These are phyloP conservation scores for Apiospora saccharicola DNA, from an alignment of 2,329 filamentous ascomycete genomes.

Conservation along the genomic window DNA sequence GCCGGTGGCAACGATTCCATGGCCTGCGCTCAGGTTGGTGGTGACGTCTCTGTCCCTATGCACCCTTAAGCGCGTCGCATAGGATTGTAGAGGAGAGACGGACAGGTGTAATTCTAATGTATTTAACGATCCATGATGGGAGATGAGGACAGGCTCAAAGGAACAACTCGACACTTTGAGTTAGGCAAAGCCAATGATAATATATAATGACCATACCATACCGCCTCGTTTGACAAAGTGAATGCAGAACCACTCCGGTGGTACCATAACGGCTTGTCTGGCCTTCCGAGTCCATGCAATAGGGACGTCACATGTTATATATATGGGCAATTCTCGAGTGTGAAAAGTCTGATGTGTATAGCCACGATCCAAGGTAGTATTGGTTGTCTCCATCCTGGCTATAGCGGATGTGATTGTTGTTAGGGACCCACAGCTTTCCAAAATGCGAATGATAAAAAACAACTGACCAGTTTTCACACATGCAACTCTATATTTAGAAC, in stretches of 20 bases:
- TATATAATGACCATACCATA: neutral
- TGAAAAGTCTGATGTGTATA: too few species aligned
- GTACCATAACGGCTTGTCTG: neutral
- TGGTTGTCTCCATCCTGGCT: neutral
- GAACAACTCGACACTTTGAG: constrained; percentile 42
- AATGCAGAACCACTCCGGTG: neutral
- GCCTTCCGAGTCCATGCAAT: neutral
- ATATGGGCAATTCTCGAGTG: neutral
- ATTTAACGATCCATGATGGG: neutral
- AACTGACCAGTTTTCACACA: too few species aligned
- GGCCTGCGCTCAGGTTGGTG: neutral
- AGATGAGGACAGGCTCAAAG: constrained; percentile 50
- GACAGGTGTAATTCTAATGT: neutral
- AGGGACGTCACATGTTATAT: neutral
- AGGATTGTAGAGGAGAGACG: neutral
- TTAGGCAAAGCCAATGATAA: neutral
- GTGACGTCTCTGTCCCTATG: neutral
- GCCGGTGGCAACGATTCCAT: neutral
- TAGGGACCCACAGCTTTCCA: too few species aligned
- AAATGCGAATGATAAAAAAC: too few species aligned
- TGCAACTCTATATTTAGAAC: too few species aligned
- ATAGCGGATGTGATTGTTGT: neutral
- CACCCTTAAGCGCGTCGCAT: neutral
- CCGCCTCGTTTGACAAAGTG: neutral
- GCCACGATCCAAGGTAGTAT: neutral